Percentiles rank a stretch among this genome's conserved stretches.
These are phyloP conservation scores for Termitomyces titanicus DNA, from an alignment of 768 basidiomycete species.

Conservation along the genomic window DNA sequence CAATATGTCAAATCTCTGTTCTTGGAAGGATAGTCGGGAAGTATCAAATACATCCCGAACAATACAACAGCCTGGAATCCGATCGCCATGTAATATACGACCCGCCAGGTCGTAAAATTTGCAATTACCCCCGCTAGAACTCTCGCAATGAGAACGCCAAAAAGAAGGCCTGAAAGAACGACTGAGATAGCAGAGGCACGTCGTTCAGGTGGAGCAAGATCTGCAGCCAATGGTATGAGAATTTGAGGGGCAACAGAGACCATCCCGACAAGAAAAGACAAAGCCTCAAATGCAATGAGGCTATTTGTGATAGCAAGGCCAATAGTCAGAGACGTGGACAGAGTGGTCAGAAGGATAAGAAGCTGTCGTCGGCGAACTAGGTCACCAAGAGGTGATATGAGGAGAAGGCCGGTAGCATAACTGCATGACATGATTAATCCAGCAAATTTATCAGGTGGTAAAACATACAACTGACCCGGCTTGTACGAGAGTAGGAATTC, in stretches of 20 bases:
- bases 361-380: slow-evolving; percentile 78
- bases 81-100: slow-evolving; percentile 77
- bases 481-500: slow-evolving; percentile 64
- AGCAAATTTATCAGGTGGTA: background rate
- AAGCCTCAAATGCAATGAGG: slow-evolving; percentile 56
- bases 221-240: slow-evolving; percentile 73
- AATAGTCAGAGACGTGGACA: slow-evolving; percentile 62
- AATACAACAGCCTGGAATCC: slow-evolving; percentile 63
- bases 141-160: slow-evolving; percentile 72
- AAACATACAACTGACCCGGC: slow-evolving; percentile 46
- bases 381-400: slow-evolving; percentile 83
- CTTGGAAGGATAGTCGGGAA: slow-evolving; percentile 87
- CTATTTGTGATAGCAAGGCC: slow-evolving; percentile 63
- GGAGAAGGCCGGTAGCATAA: slow-evolving; percentile 68
- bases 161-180: slow-evolving; percentile 63
- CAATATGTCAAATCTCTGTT: slow-evolving; percentile 62
- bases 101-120: slow-evolving; percentile 68
- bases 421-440: slow-evolving; percentile 26
- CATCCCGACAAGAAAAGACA: slow-evolving; percentile 72
- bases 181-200: slow-evolving; percentile 77
- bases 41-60: slow-evolving; percentile 52
- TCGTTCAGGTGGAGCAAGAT: slow-evolving; percentile 74
- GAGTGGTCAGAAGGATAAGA: slow-evolving; percentile 54
- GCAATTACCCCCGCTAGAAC: slow-evolving; percentile 75
- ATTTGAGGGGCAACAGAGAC: slow-evolving; percentile 73